Base-by-base conservation (phyloP, 495 filamentous ascomycete genomes). In the Hypoxylon rickii region DNA sequence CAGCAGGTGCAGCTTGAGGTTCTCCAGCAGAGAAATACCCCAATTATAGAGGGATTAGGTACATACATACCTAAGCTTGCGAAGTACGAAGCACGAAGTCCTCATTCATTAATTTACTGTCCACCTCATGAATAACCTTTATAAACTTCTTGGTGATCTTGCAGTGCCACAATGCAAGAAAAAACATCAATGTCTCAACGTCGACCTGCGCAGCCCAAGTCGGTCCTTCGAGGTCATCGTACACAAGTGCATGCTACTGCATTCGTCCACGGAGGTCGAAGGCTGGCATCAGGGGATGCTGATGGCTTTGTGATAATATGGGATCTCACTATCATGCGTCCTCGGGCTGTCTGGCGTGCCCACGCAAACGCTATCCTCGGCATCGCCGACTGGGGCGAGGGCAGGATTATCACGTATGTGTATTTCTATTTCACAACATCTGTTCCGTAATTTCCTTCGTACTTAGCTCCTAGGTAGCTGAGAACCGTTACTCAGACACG, bases 261-360 rank as follows among this genome's bases (percentile, higher is more conserved):
- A 46, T 89, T 98, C 68, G 80, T 89, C 56, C 81, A 80, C 38
- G 63, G 72, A 43, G 96, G 96, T 61, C 77, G 83, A 40, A 86
- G 89, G 7, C 85, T 98, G 1, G 65, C 93, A 20, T 92, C 91
- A 4, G 94, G 86, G 13, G 94, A 98, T 71, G 88, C 90, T 3
- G 88, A 96, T 43, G 94, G 94, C 58, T 97, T 89, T 81, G 75
- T 96, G 26, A 79, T 96, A 7, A 70, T 91, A 17, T 98, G 94
- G 94, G 86, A 89, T 61, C 71, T 96, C 13, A 79, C 85, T 32
- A 89, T 84, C 41, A 90, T 94, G 72, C 82, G 94, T 6, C 85
- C 94, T 0, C 79, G 87, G 24, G 89, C 88, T 0, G 90, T 92
- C 1, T 98, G 94, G 94, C 85, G 83, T 61, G 88, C 90, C 3